A percentile compares a stretch with the other conserved stretches of the same genome.
Evolutionary conservation across 352 stramenopile species (phyloP).

Genomic region (Phytophthora sojae): DNA sequence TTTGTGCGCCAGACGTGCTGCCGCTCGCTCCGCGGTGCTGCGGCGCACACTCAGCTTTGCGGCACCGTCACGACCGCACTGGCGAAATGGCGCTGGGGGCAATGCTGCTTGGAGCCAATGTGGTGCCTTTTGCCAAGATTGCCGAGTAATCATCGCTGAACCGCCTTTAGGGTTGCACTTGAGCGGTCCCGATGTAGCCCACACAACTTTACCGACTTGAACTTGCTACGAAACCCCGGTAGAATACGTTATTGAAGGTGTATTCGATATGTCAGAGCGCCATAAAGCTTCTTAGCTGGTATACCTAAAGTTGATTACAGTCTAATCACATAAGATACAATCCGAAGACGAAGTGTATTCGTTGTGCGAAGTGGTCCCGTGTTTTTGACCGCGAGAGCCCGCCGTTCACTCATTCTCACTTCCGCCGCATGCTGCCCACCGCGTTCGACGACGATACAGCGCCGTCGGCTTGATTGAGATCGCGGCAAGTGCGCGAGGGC

Average conservation of each 20-base stretch:
- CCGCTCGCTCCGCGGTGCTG: neutral
- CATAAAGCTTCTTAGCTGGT: too few species aligned
- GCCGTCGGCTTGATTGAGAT: constrained; percentile 14
- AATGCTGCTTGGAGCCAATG: neutral
- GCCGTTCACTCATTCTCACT: constrained; percentile 14
- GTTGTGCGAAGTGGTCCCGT: constrained; percentile 1
- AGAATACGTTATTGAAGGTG: neutral
- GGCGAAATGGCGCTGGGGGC: neutral
- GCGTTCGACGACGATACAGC: neutral
- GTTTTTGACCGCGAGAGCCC: constrained; percentile 10
- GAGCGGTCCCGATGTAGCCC: too few species aligned
- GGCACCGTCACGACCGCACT: neutral
- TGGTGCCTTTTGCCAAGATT: neutral
- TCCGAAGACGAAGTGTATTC: too few species aligned
- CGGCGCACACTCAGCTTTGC: neutral
- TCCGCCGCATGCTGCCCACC: constrained; percentile 18
- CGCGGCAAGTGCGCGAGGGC: neutral
- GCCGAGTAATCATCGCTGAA: neutral
- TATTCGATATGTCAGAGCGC: too few species aligned
- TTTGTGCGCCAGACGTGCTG: neutral
- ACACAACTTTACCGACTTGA: too few species aligned
- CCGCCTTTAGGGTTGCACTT: neutral
- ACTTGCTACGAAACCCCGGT: too few species aligned
- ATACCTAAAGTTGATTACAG: too few species aligned
- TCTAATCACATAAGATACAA: neutral